Evolutionary conservation across 2,329 filamentous ascomycete genomes (phyloP), one percentile per base, ranked within the genome.

Genomic region (Diaporthe citriasiana): DNA sequence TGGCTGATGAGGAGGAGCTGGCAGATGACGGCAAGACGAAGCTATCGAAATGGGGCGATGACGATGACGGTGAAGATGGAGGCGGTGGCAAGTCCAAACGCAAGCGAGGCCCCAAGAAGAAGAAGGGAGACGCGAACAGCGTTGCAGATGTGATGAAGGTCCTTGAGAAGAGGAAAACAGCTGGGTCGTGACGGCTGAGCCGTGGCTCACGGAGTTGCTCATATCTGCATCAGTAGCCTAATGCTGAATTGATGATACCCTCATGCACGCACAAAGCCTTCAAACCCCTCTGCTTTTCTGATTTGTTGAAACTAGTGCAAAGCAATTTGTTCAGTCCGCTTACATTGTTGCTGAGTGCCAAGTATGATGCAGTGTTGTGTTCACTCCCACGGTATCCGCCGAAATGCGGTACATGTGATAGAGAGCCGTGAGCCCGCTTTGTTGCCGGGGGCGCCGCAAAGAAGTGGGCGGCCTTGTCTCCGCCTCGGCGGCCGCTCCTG

Each of bases 1-100:
- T 94, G 79, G 95, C 94, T 71, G 97, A 98, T 79, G 95, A 95
- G 66, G 95, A 95, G 74, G 95, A 97, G 76, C 89, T 93, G 76
- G 94, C 95, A 53, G 88, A 89, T 30, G 85, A 84, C 81, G 87
- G 86, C 56, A 91, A 89, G 77, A 84, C 94, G 76, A 94, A 93
- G 84, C 82, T 95, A 71, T 91, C 90, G 51, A 85, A 90, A 79
- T 94, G 94, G 87, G 89, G 86, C 30, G 85, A 82, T 13, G 87
- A 85, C 25, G 89, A 84, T 2, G 88, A 88, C 25, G 88, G 85
- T 17, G 88, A 86, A 5, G 89, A 82, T 7, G 82, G 82, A 27
- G 84, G 82, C 17, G 82, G 87, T 63, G 83, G 85, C 57, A 86
- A 87, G 76, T 80, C 86, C 55, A 92, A 93, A 84, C 87, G 92